These are phyloP conservation scores for peach (Prunus persica) DNA, from an alignment of 306 rosid genomes.

Conservation along the genomic window DNA sequence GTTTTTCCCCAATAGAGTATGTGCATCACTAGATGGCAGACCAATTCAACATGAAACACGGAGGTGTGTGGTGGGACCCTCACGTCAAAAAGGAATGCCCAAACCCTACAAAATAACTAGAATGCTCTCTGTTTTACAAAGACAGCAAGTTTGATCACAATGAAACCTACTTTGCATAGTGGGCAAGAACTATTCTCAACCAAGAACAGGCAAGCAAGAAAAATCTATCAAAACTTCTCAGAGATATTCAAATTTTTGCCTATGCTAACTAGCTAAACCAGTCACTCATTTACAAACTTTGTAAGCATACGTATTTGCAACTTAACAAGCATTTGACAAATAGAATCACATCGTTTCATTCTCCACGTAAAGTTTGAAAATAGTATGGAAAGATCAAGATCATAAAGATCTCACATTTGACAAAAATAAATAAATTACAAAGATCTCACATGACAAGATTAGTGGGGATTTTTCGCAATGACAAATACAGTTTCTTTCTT, in stretches of 20 bases:
- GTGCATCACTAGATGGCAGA: no score
- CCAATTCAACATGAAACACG: no score
- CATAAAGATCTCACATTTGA: neutral
- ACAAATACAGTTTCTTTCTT: neutral
- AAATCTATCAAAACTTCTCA: neutral
- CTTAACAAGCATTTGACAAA: neutral
- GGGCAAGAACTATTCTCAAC: slow-evolving; percentile 26
- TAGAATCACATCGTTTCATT: neutral
- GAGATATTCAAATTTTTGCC: neutral
- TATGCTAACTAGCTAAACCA: neutral
- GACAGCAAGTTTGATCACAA: slow-evolving; percentile 27
- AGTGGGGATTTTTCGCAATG: neutral
- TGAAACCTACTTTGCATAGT: slow-evolving; percentile 26
- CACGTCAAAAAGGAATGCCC: slow-evolving; percentile 20
- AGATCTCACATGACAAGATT: neutral
- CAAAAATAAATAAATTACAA: no score
- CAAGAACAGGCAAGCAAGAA: slow-evolving; percentile 13
- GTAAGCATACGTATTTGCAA: neutral
- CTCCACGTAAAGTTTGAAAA: neutral
- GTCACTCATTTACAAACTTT: neutral
- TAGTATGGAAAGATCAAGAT: neutral
- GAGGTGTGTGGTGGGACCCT: slow-evolving; percentile 17
- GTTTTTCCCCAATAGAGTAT: no score
- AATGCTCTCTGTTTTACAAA: slow-evolving; percentile 28
- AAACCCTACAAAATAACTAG: neutral